Base-by-base conservation (phyloP, 2,329 filamentous ascomycete genomes). In the Alternaria consortialis region DNA sequence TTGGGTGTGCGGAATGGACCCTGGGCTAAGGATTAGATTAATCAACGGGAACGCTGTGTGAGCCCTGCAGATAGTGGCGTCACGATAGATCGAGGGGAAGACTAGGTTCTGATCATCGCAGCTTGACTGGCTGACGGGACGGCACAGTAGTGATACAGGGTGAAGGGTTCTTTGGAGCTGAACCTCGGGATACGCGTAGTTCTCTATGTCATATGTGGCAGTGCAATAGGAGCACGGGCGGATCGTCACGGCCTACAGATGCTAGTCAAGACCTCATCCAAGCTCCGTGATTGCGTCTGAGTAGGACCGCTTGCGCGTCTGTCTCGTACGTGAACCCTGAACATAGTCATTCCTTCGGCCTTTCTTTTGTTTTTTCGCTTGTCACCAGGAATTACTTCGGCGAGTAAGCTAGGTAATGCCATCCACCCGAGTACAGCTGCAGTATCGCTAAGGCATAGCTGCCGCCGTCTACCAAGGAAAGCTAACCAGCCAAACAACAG, bases 391-490 rank as follows among this genome's bases (percentile, higher is more conserved):
- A 36, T 32, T 47, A 36, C 32, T 40, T 54, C 56, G 57, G 57
- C 53, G 25, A 56, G 52, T 25, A 46, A 23, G 36, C 32, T 13
- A 47, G 27, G 32, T 51, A 57, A 53, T 57, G 54, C 53, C 56
- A 50, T 31, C 29, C 56, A 42, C 32, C 32, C 53, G 46, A 44
- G 39, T 36, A 57, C n/a, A 52, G 40, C 40, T 57, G 58, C 58
- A 57, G 53, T 27, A 57, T 52, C 58, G 58, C 58, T 57, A 53
- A 60, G 51, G 44, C 51, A 56, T 60, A 60, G 57, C 57, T 60
- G 57, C 57, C 57, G 57, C 46, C 53, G 12, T 51, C 31, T 51
- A 51, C 53, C 53, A 50, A 56, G 40, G 15, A 42, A 60, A 60
- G 58, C 47, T 42, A 57, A 57, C 34, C 58, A 44, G 53, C 40